These are phyloP conservation scores for Cyamopsis tetragonoloba DNA, from an alignment of 306 rosid species.

Conservation along the genomic window DNA sequence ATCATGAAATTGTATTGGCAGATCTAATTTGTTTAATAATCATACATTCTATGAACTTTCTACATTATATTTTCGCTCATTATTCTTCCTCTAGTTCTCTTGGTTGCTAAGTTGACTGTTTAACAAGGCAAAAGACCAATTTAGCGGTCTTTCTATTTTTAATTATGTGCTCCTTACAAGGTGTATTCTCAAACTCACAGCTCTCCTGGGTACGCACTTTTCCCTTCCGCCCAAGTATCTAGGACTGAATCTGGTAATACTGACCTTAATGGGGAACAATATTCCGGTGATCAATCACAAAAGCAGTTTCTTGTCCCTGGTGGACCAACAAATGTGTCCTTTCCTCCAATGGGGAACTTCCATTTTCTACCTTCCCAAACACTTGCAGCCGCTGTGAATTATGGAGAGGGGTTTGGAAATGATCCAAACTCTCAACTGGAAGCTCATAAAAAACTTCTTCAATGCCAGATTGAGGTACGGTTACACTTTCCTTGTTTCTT, in stretches of 20 bases:
- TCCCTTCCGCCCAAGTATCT: slow-evolving; percentile 49
- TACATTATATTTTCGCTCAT: neutral
- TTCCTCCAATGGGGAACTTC: slow-evolving; percentile 41
- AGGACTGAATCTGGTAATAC: slow-evolving; percentile 29
- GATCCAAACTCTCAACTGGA: slow-evolving; percentile 49
- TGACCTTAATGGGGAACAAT: slow-evolving; percentile 43
- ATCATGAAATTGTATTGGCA: neutral
- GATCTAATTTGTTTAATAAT: neutral
- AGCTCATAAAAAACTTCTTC: slow-evolving; percentile 54
- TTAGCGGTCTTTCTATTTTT: slow-evolving; percentile 9
- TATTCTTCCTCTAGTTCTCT: neutral
- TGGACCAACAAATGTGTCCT: slow-evolving; percentile 47
- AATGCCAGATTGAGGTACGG: slow-evolving; percentile 70
- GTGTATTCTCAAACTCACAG: slow-evolving; percentile 34
- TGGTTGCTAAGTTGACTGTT: neutral
- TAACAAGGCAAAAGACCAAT: neutral
- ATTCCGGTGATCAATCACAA: slow-evolving; percentile 42
- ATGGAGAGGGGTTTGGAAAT: slow-evolving; percentile 41
- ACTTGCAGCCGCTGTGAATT: slow-evolving; percentile 25
- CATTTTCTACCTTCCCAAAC: slow-evolving; percentile 47
- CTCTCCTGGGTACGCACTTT: slow-evolving; percentile 55
- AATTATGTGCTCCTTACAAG: too few relatives aligned
- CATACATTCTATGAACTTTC: neutral
- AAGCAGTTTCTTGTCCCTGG: slow-evolving; percentile 39
- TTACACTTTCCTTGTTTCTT: neutral